Evolutionary conservation across 495 filamentous ascomycete genomes (phyloP).

Genomic region (Penicillium lividum): DNA sequence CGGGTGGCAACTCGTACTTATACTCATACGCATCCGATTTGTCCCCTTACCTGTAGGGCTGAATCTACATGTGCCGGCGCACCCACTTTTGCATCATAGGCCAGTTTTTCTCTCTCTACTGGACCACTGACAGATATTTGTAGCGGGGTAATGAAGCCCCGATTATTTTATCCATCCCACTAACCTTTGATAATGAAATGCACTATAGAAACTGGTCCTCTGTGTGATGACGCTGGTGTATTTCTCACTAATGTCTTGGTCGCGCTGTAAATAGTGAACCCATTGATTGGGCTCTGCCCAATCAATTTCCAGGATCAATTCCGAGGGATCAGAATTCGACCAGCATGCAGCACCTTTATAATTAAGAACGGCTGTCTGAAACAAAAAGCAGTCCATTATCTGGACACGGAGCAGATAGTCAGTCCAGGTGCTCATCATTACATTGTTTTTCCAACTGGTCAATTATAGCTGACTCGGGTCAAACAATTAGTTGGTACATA

Average conservation of each 20-base stretch:
- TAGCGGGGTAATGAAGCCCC: background rate
- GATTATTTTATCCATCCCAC: background rate
- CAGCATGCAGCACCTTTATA: background rate
- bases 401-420: background rate
- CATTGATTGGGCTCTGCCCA: background rate
- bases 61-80: slow-evolving; percentile 15
- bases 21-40: slow-evolving; percentile 12
- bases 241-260: too few relatives aligned
- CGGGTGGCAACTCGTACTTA: background rate
- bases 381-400: background rate
- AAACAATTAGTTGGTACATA: background rate
- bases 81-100: slow-evolving; percentile 18
- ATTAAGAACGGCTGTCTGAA: background rate
- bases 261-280: background rate
- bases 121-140: background rate
- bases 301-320: background rate
- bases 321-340: background rate
- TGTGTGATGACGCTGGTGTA: background rate
- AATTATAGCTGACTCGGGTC: background rate
- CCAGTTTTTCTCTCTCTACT: background rate
- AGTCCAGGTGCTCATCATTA: background rate
- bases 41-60: slow-evolving; percentile 23
- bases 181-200: background rate
- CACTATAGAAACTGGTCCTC: background rate
- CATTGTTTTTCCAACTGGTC: background rate